phyloP scores from a whole-genome alignment of 1,284 basidiomycete species.

The Ustilago esculenta region DNA sequence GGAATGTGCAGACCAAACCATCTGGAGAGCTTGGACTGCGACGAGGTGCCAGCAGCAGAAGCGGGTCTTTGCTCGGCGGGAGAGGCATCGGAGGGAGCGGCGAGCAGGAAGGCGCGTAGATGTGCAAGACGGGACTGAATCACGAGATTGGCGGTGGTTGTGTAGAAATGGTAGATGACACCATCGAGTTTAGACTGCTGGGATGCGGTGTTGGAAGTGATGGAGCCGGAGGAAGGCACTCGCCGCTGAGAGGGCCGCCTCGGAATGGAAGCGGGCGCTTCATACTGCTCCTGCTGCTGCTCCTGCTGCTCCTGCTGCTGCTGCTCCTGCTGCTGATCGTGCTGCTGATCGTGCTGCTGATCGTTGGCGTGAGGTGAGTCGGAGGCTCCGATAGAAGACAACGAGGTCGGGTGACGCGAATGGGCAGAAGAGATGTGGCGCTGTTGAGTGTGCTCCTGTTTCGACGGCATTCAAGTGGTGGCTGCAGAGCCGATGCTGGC shows the following conservation, averaged over 20 bases:
- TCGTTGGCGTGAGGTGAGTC: conserved; percentile 15
- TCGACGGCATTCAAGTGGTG: conserved; percentile 39
- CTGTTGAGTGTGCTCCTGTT: conserved; percentile 9
- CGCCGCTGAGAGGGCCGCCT: conserved; percentile 15
- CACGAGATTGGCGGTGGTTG: conserved; percentile 66
- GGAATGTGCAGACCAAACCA: conserved; percentile 68
- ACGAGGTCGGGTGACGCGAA: conserved; percentile 15
- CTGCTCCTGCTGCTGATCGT: conserved; percentile 7
- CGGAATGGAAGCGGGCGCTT: conserved; percentile 13
- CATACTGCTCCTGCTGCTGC: conserved; percentile 12
- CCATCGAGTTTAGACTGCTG: conserved; percentile 48
- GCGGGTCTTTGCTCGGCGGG: conserved; percentile 1
- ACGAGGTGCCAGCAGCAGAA: conserved; percentile 2
- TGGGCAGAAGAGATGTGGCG: conserved; percentile 17
- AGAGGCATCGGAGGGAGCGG: conserved; percentile 9
- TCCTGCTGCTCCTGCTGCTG: conserved; percentile 10
- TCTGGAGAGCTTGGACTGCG: conserved; percentile 29
- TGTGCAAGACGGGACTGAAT: conserved; percentile 61
- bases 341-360: conserved; percentile 11
- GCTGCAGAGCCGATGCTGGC: conserved; percentile 14
- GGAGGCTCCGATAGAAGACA: conserved; percentile 18
- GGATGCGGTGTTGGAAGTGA: conserved; percentile 6
- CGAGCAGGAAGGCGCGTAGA: conserved; percentile 23
- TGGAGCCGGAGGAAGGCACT: conserved; percentile 1
- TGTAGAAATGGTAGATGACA: conserved; percentile 66